Base-by-base conservation (phyloP, 2,329 filamentous ascomycete species). In the Trichoderma sp. region DNA sequence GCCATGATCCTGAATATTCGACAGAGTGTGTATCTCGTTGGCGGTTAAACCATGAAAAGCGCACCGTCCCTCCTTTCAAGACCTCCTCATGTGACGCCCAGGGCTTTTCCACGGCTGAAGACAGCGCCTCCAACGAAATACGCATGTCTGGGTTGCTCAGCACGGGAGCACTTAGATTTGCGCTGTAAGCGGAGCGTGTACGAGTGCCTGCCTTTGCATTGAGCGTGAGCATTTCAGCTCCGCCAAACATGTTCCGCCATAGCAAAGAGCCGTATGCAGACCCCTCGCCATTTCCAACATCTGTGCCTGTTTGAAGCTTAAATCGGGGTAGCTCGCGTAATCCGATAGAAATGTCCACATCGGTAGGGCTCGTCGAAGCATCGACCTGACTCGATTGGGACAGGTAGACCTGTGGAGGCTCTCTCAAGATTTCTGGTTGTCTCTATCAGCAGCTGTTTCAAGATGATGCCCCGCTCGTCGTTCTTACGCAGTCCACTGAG, bases 81-180 rank as follows among this genome's bases (percentile, higher is more conserved):
- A 90, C 89, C 80, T 99, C 95, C 75, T 98, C 95, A 77, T 99
- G 95, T 72, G 92, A 96, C 26, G 96, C 94, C 92, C 93, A 98
- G 14, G 90, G 87, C 81, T 98, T 97, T 71, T 95, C 87, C 0
- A 93, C 96, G 55, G 93, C 90, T 71, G 92, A 97, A 11, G 91
- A 90, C 55, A 97, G 83, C 1, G 87, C 94, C 73, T 97, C 94
- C 70, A 97, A 75, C 73, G 95, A 90, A 70, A 94, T 83, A 70
- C 91, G 87, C 74, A 93, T 82, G 76, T 97, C 90, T 0, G 96
- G 94, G 77, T 97, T 92, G 80, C 91, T 92, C 68, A 92, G 83
- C 58, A 99, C 84, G 0, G 96, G 96, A 0, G 92, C 90, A 70
- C 93, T 90, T 71, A 98, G 91, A 68, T 89, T 90, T 66, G 93